These are phyloP conservation scores for Nyctanthes arbortristis DNA, from an alignment of 257 asterid genomes.

Conservation along the genomic window DNA sequence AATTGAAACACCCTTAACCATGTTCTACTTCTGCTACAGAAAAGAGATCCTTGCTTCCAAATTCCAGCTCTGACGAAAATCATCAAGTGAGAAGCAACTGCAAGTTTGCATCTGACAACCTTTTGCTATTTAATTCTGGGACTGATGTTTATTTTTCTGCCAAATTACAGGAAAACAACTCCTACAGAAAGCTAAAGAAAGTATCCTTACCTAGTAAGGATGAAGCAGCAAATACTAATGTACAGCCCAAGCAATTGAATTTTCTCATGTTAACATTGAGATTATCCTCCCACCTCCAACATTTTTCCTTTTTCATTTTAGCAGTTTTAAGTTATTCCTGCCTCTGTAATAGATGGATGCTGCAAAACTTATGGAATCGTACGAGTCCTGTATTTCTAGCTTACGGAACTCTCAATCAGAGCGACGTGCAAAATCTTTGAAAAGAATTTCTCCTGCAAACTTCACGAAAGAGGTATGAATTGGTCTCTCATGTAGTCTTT, in stretches of 20 bases:
- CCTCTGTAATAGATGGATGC: constrained; percentile 60
- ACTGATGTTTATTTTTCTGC: constrained; percentile 20
- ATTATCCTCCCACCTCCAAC: constrained; percentile 8
- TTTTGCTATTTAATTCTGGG: constrained; percentile 16
- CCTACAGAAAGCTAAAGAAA: constrained; percentile 33
- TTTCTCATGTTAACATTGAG: neutral
- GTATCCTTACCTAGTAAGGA: constrained; percentile 36
- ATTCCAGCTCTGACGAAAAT: constrained; percentile 38
- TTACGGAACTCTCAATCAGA: constrained; percentile 61
- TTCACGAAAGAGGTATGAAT: constrained; percentile 79
- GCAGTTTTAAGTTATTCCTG: constrained; percentile 25
- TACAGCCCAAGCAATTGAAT: constrained; percentile 30
- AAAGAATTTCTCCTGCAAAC: constrained; percentile 75
- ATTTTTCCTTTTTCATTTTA: constrained; percentile 9
- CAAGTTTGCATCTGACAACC: constrained; percentile 17
- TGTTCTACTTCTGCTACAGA: constrained; percentile 52
- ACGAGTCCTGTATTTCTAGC: constrained; percentile 60
- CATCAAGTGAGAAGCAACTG: constrained; percentile 42
- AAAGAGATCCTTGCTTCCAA: constrained; percentile 34
- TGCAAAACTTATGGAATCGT: constrained; percentile 66
- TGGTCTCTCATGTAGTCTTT: neutral
- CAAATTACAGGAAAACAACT: constrained; percentile 44
- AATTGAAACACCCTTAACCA: constrained; percentile 22
- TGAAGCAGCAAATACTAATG: constrained; percentile 45
- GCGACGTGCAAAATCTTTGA: constrained; percentile 66